Evolutionary conservation across 1,284 basidiomycete species (phyloP), one percentile per base, ranked within the genome.

Genomic region (Cryptococcus depauperatus): DNA sequence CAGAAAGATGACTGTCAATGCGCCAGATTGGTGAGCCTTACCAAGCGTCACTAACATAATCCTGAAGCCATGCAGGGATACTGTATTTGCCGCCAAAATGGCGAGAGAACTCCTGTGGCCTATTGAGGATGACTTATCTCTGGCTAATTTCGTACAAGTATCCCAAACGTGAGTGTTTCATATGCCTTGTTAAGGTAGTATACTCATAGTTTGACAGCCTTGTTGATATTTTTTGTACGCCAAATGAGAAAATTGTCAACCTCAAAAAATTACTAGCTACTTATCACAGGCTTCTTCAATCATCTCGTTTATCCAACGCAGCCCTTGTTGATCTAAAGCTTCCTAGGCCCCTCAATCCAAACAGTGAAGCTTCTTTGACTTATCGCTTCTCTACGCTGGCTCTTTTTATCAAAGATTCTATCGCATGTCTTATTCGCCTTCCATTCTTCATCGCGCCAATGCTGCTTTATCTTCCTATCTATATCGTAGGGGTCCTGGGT

Each of bases 81-180:
- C 85, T 0, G 75, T 88, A 3, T 85, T 84, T 63, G 81, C 81
- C 26, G 87, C 87, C 10, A 79, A 84, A 46, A 89, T 92, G 82
- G 88, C 91, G 5, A 75, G 86, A 43, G 85, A 95, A 64, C 73
- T 97, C 35, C 74, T 96, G 21, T 97, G 88, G 86, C 81, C 82
- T 56, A 76, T 79, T 46, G 82, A 86, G 49, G 76, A 77, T 47
- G 76, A 79, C 33, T 79, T 95, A 44, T 75, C 81, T 38, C 76
- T 92, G 19, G 78, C 83, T 41, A 81, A 92, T 48, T 91, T 84
- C 61, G 81, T 88, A 16, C 68, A 75, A 11, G 77, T 92, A 40
- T 85, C 85, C n/a, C 91, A 96, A 67, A 91, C 87, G 88, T 92
- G 67, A 57, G 78, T 68, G 47, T n/a, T 22, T 30, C 8, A 14